phyloP scores from a whole-genome alignment of 805 yeast genomes.

The Yarrowia sp. region DNA sequence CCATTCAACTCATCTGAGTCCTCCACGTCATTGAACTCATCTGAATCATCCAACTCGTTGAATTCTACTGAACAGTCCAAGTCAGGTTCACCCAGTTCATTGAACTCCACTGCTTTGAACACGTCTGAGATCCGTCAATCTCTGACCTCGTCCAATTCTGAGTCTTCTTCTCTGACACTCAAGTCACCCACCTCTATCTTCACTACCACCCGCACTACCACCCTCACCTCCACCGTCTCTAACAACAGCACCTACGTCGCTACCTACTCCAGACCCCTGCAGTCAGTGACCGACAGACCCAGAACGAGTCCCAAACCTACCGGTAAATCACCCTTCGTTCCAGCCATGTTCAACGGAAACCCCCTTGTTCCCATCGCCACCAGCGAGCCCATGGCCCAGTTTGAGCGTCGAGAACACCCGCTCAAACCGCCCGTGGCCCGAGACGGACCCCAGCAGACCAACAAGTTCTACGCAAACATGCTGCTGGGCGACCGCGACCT shows the following conservation, averaged over 20 bases:
- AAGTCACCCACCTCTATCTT: too few relatives aligned
- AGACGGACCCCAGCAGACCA: conserved; percentile 54
- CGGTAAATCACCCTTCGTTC: too few relatives aligned
- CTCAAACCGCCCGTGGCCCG: conserved; percentile 27
- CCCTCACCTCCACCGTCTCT: neutral
- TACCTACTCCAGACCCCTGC: neutral
- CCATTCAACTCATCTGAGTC: too few relatives aligned
- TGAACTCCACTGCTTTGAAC: too few relatives aligned
- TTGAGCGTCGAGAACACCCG: conserved; percentile 32
- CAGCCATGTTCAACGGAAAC: conserved; percentile 30
- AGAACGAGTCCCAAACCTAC: neutral
- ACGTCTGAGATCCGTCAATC: too few relatives aligned
- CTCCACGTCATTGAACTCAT: too few relatives aligned
- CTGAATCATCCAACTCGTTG: too few relatives aligned
- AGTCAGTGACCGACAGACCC: neutral
- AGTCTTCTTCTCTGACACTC: too few relatives aligned
- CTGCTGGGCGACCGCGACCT: conserved; percentile 61
- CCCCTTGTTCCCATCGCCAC: conserved; percentile 29
- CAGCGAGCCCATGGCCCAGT: conserved; percentile 21
- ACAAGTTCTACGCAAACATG: conserved; percentile 76
- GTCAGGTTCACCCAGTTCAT: too few relatives aligned
- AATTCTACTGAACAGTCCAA: too few relatives aligned
- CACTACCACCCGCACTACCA: too few relatives aligned
- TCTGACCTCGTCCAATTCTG: too few relatives aligned
- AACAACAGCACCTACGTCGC: conserved; percentile 8